Evolutionary conservation across 176 grass and related monocot species (phyloP).

Genomic region (Oryza meyeriana): DNA sequence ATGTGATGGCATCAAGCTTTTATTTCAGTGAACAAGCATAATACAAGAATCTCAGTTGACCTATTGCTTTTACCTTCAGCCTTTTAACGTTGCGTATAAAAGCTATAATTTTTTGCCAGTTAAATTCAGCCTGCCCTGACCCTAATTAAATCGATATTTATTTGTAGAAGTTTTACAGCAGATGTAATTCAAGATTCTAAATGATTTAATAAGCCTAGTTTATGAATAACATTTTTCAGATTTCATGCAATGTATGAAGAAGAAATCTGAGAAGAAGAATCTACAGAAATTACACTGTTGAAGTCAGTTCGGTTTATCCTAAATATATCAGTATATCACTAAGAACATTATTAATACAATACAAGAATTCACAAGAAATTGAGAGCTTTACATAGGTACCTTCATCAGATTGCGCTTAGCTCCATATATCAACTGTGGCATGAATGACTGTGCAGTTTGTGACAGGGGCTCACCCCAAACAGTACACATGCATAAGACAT

Average conservation of each 20-base stretch:
- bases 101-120: neutral
- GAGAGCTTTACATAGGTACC: conserved; percentile 36
- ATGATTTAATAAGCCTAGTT: neutral
- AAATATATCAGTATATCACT: neutral
- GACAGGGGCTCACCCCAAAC: conserved; percentile 98
- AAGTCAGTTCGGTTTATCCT: conserved; percentile 5
- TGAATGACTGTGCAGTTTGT: conserved; percentile 96
- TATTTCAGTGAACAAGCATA: neutral
- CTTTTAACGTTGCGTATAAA: neutral
- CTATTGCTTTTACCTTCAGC: neutral
- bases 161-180: neutral
- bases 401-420: conserved; percentile 78
- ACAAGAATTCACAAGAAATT: neutral
- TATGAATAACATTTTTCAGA: neutral
- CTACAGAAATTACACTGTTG: conserved; percentile 4
- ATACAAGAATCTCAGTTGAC: neutral
- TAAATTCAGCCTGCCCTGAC: neutral
- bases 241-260: neutral
- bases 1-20: neutral
- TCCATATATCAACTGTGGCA: conserved; percentile 95
- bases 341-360: neutral
- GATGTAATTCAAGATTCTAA: neutral
- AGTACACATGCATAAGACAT: conserved; percentile 90
- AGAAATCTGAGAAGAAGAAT: conserved; percentile 6
- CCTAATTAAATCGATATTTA: neutral